Evolutionary conservation across 768 basidiomycete species (phyloP).

Genomic region (Strobilomyces confusus): DNA sequence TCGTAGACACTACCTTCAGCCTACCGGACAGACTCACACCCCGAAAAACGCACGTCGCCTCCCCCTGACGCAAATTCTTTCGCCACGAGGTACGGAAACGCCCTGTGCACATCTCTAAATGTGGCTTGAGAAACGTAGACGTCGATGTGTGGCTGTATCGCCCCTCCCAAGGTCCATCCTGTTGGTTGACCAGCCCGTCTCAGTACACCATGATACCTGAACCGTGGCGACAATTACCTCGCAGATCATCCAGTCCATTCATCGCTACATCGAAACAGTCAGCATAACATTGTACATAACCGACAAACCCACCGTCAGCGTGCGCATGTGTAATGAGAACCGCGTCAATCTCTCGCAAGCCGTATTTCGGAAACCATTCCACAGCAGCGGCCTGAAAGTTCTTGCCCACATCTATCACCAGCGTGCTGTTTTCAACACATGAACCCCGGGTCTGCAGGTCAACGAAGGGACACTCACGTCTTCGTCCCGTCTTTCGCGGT

Average conservation of each 20-base stretch:
- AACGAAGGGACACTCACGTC: conserved; percentile 41
- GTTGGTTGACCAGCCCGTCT: conserved; percentile 3
- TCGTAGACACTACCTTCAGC: conserved; percentile 1
- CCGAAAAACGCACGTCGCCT: conserved; percentile 53
- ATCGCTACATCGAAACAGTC: conserved; percentile 48
- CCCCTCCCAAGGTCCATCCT: conserved; percentile 71
- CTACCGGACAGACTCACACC: background rate
- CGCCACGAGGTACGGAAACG: conserved; percentile 80
- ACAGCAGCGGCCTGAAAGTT: conserved; percentile 61
- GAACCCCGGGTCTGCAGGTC: no score
- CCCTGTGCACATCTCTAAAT: conserved; percentile 57
- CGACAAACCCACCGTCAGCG: conserved; percentile 56
- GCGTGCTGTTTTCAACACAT: conserved; percentile 52
- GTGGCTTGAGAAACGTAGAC: conserved; percentile 68
- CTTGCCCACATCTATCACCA: conserved; percentile 84
- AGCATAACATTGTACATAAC: conserved; percentile 1
- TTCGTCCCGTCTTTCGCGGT: conserved; percentile 32
- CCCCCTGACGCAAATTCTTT: conserved; percentile 77
- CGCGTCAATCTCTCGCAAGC: conserved; percentile 65
- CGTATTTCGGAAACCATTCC: conserved; percentile 67
- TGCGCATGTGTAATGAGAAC: conserved; percentile 87
- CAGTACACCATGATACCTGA: background rate
- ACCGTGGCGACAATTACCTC: conserved; percentile 45
- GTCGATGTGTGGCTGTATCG: conserved; percentile 71
- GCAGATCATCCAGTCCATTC: conserved; percentile 86